Base-by-base conservation (phyloP, 2,329 filamentous ascomycete species). In the Aspergillus costaricaensis region DNA sequence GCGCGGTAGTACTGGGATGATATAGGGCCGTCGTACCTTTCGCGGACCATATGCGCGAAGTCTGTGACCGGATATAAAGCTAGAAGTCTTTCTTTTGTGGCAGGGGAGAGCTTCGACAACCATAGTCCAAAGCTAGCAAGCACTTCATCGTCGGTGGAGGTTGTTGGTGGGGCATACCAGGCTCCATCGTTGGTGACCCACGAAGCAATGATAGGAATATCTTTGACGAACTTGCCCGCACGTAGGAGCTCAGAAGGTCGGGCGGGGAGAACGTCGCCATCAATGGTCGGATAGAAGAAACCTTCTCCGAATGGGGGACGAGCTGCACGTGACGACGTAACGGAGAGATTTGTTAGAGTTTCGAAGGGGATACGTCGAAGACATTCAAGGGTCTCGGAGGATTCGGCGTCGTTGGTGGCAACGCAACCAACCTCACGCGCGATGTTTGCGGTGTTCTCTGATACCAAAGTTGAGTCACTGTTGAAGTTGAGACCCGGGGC, bases 1-100 rank as follows among this genome's bases (percentile, higher is more conserved):
- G 74, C 72, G 32, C 71, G 72, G 54, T 73, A 74, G 60, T 72
- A 74, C 51, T 76, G 69, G 15, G 70, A 57, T 4, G 72, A 69
- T 6, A 70, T 69, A 51, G 10, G 51, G 4, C 61, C 62, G 3
- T 63, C 53, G 15, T 30, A 30, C 3, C 27, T 30, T 12, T 30
- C 27, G 27, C 49, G 55, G 9, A 59, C 49, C 61, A 65, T 63
- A 36, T 62, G 58, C 4, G 58, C 32, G 17, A 69, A 58, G 1
- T 68, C 64, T 55, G 62, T 61, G 3, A 64, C 25, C 2, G 64
- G 64, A 30, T 72, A 69, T 15, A 62, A 62, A 2, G 58, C 56
- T 3, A 70, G 32, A 0, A 72, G 65, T 4, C 66, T 65, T 9
- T 68, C 51, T 25, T 64, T 62, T 15, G 64, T 66, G 2, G 54